Base-by-base conservation (phyloP, 305 asterid species). In the Nicotiana rustica region DNA sequence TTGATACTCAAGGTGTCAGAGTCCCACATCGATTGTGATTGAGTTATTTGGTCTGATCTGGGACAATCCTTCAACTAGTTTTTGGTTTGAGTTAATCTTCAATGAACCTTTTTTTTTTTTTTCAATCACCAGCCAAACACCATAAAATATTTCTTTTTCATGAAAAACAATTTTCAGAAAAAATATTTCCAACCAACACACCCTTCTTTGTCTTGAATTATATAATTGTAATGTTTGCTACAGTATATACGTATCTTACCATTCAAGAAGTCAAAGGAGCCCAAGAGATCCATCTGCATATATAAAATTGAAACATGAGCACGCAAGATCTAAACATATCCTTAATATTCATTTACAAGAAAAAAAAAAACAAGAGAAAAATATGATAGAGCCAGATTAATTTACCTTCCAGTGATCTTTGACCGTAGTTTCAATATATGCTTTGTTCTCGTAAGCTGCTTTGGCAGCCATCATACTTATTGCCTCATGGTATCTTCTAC, bases 401-500 rank as follows among this genome's bases (percentile, higher is more conserved):
- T 33, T 33, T 64, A 91, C 97, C 95, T 90, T 88, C 95, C 97
- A 93, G 60, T 73, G 87, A 21, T 87, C 57, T 62, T 89, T 84
- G 41, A 93, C 91, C 1, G 69, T 83, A 61, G 49, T 18, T 86
- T 83, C 76, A 81, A 87, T 83, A 83, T 81, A 86, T 19, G 79
- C 88, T 4, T 83, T 62, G 82, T 92, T 91, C 82, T 93, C 97
- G 33, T 91, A 93, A 73, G 95, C 91, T 86, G 91, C 19, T 83
- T 93, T 91, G 5, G 97, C 88, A 8, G 95, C 95, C 95, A 89
- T 87, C 3, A 89, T 88, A 13, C 86, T 85, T 14, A 91, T 88
- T 47, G 85, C 52, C 7, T 89, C 83, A 38, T 77, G 78, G 47
- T 90, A 90, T 73, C 84, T 88, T 12, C 77, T 79, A 70, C 80